Conservation (phyloP, 169 alveolate genomes). For the Plasmodium gonderi region DNA sequence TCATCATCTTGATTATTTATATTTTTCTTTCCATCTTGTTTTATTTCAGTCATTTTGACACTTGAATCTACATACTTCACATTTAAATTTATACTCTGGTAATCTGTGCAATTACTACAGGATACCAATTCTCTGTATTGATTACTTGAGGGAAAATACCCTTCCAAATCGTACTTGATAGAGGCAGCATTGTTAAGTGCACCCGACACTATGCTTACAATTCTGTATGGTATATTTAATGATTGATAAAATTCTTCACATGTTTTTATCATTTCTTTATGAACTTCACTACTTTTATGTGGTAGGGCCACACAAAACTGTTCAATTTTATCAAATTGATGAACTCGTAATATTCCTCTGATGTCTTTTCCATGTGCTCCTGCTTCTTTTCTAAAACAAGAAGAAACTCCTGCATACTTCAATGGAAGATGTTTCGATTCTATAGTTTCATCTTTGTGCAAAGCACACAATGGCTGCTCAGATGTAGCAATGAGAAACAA, state of each 20-base stretch:
- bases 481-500: constrained; percentile 98
- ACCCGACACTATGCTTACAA: constrained; percentile 98
- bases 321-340: constrained; percentile 99
- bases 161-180: constrained; percentile 99
- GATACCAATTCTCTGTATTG: constrained; percentile 98
- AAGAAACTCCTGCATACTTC: constrained; percentile 96
- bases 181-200: constrained; percentile 99
- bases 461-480: constrained; percentile 99
- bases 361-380: constrained; percentile 99
- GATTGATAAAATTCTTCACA: constrained; percentile 97
- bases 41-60: background rate
- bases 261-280: constrained; percentile 94
- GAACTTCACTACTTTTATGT: constrained; percentile 89
- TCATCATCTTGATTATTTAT: background rate
- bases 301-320: constrained; percentile 96
- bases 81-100: constrained; percentile 89
- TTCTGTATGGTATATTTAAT: constrained; percentile 96
- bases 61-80: constrained; percentile 79
- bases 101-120: constrained; percentile 99
- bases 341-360: constrained; percentile 99
- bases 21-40: background rate
- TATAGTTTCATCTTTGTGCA: constrained; percentile 91
- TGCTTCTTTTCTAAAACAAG: constrained; percentile 99
- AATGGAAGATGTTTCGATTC: constrained; percentile 90
- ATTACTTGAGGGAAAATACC: constrained; percentile 99